Conservation (phyloP, 805 yeast species). For the Candida dajiaensis region DNA sequence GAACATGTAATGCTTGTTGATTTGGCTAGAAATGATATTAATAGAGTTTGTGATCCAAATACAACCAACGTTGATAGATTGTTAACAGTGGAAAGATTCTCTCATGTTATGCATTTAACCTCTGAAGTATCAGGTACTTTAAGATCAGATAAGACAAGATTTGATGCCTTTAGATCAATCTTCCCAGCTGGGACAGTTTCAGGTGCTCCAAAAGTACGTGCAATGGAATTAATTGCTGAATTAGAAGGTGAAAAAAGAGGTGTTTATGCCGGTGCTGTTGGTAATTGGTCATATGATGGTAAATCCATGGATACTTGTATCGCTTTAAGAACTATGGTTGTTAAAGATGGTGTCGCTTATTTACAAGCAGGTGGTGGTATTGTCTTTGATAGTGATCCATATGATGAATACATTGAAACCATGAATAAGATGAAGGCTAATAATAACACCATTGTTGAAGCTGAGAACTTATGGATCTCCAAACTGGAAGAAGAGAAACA, state of each 20-base stretch:
- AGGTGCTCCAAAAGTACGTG: constrained; percentile 97
- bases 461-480: constrained; percentile 72
- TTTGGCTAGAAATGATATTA: constrained; percentile 92
- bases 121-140: constrained; percentile 91
- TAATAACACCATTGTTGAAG: constrained; percentile 83
- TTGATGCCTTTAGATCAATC: constrained; percentile 95
- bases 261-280: constrained; percentile 98
- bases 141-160: constrained; percentile 77
- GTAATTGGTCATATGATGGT: constrained; percentile 97
- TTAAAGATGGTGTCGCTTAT: constrained; percentile 83
- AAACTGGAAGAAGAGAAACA: constrained; percentile 25
- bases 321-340: constrained; percentile 95
- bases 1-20: constrained; percentile 99
- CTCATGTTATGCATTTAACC: constrained; percentile 95
- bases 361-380: constrained; percentile 99
- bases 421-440: constrained; percentile 97
- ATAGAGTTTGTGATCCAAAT: constrained; percentile 85
- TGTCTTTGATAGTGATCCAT: constrained; percentile 90
- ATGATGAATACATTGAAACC: constrained; percentile 93
- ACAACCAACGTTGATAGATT: constrained; percentile 84
- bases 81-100: constrained; percentile 85
- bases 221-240: constrained; percentile 91
- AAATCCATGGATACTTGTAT: constrained; percentile 95
- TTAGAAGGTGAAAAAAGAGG: constrained; percentile 91
- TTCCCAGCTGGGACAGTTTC: constrained; percentile 99